Percentiles rank a stretch among this genome's conserved stretches.
Conservation (phyloP, 352 stramenopile genomes). For the Phytophthora tentaculata region DNA sequence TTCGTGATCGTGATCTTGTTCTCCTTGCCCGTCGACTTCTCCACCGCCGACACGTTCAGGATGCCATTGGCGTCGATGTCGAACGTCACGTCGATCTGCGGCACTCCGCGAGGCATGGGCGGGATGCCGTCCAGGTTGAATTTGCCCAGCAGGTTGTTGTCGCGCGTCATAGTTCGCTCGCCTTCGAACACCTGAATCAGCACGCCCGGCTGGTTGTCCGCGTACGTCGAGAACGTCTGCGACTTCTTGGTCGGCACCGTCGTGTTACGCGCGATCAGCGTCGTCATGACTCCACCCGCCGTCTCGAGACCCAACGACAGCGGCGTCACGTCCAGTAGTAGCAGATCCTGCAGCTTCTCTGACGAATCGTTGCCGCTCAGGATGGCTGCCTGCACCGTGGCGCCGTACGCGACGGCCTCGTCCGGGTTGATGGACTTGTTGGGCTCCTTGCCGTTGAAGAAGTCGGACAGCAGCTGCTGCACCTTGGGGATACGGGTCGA, state of each 20-base stretch:
- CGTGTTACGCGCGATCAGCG: slow-evolving; percentile 88
- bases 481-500: slow-evolving; percentile 83
- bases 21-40: slow-evolving; percentile 96
- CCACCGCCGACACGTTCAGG: slow-evolving; percentile 93
- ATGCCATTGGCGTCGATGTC: slow-evolving; percentile 49
- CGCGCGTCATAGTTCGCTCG: slow-evolving; percentile 94
- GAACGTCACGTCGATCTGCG: slow-evolving; percentile 91
- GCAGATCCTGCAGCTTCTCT: slow-evolving; percentile 56
- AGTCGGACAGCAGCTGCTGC: slow-evolving; percentile 60
- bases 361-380: too few relatives aligned
- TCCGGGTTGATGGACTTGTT: slow-evolving; percentile 88
- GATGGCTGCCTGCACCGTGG: slow-evolving; percentile 9
- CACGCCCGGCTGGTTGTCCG: slow-evolving; percentile 89
- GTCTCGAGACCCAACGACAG: slow-evolving; percentile 91
- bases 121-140: slow-evolving; percentile 90
- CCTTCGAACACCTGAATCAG: slow-evolving; percentile 93
- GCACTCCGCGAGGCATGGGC: slow-evolving; percentile 87
- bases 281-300: slow-evolving; percentile 89
- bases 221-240: slow-evolving; percentile 23
- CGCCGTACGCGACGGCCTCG: slow-evolving; percentile 84
- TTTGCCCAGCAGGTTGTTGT: slow-evolving; percentile 92
- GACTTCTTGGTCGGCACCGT: slow-evolving; percentile 89
- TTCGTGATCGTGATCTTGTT: slow-evolving; percentile 99
- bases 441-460: slow-evolving; percentile 81
- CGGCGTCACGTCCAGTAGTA: slow-evolving; percentile 90